These are phyloP conservation scores for Oryza rufipogon DNA, from an alignment of 176 grass and related monocot genomes.

Conservation along the genomic window DNA sequence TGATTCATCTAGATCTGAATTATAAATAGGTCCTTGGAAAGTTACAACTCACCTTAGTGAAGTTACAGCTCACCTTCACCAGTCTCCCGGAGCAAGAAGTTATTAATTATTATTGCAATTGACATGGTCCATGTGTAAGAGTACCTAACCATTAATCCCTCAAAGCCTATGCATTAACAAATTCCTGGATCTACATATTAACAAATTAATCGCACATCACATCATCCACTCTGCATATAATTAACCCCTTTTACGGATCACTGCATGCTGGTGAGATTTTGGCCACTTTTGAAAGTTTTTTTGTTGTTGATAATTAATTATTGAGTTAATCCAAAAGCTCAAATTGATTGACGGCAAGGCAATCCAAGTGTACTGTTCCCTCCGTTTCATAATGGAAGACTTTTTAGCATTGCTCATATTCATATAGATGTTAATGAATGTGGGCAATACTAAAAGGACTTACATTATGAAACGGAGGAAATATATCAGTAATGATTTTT, in stretches of 20 bases:
- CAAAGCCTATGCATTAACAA: not conserved
- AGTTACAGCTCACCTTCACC: slow-evolving; percentile 8
- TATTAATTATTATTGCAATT: slow-evolving; percentile 10
- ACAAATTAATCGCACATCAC: not conserved
- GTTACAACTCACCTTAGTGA: slow-evolving; percentile 19
- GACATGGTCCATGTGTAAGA: not conserved
- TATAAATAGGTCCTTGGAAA: not conserved
- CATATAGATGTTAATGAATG: too few species aligned
- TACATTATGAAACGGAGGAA: too few species aligned
- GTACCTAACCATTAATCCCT: not conserved
- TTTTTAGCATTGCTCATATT: too few species aligned
- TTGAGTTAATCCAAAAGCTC: too few species aligned
- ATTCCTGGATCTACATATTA: not conserved
- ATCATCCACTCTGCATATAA: not conserved
- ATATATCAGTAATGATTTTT: not conserved
- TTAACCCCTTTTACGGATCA: not conserved
- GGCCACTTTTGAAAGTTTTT: not conserved
- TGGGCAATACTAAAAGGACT: too few species aligned
- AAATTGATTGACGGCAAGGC: too few species aligned
- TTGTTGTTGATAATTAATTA: not conserved
- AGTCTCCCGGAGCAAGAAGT: not conserved
- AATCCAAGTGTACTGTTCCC: too few species aligned
- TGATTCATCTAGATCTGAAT: slow-evolving; percentile 22
- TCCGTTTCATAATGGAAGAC: too few species aligned
- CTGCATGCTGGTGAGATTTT: not conserved